Evolutionary conservation across 2,329 filamentous ascomycete species (phyloP), one percentile per base, ranked within the genome.

Genomic region (Penicillium sp.): DNA sequence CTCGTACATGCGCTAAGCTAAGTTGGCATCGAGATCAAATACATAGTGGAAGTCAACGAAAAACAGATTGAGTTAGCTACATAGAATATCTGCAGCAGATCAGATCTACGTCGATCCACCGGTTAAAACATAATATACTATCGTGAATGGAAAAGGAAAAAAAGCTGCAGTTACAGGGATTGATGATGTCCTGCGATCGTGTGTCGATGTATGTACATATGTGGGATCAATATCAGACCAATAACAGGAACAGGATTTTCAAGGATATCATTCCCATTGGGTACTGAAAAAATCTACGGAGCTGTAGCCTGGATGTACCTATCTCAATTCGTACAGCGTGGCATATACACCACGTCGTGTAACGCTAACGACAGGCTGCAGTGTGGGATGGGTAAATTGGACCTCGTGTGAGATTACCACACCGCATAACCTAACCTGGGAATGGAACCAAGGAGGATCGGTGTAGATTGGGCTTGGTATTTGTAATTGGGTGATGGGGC

Each of bases 341-440:
- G 47, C 41, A 49, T 49, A 49, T 40, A 40, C 41, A 46, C 40
- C 36, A 35, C 30, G 41, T 29, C 2, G 47, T 49, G 47, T 49
- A 46, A 49, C 47, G n/a, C n/a, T n/a, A 14, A 28, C 30, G 29
- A 12, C n/a, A n/a, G n/a, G n/a, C 29, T 36, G 27, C 40, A 37
- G 27, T 5, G 12, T 29, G 22, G 33, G 33, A 37, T 48, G 46
- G 46, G 10, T 35, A 46, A 46, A 34, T 29, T 40, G 18, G 19
- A 49, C 47, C 41, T 35, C 35, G 36, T 37, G 42, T 13, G 16
- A 38, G n/a, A 4, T 11, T 18, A 22, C 16, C 41, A 45, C 29
- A 46, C 35, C 36, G 41, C 36, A 43, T n/a, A 48, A 45, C 5
- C 19, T 22, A n/a, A n/a, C n/a, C n/a, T n/a, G n/a, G n/a, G n/a